These are phyloP conservation scores for Gracilaria caudata DNA, from an alignment of 23 red algal genomes.

Conservation along the genomic window DNA sequence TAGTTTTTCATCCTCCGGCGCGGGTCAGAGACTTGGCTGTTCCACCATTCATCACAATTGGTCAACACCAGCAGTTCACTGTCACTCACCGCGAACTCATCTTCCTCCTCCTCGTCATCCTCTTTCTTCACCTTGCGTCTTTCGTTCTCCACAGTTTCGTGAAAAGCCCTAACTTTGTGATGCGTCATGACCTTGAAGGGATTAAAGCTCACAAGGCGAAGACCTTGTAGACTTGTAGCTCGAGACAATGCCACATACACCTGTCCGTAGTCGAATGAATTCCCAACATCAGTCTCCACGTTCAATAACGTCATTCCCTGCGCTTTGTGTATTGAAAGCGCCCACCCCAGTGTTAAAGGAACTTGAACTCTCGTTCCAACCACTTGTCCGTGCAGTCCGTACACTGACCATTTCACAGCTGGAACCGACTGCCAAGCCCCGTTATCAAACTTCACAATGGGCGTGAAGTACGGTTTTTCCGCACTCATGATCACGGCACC, in stretches of 20 bases:
- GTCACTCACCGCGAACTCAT: slow-evolving; percentile 27
- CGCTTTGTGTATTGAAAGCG: slow-evolving; percentile 64
- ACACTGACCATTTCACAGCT: slow-evolving; percentile 10
- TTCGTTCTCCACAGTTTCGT: slow-evolving; percentile 1
- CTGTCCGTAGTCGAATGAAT: slow-evolving; percentile 63
- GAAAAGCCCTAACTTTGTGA: slow-evolving; percentile 46
- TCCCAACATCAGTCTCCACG: slow-evolving; percentile 67
- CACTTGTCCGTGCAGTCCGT: slow-evolving; percentile 46
- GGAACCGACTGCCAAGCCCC: slow-evolving; percentile 12
- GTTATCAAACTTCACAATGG: slow-evolving; percentile 65
- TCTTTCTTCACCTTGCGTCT: background rate
- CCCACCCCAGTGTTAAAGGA: slow-evolving; percentile 70
- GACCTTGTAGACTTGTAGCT: slow-evolving; percentile 44
- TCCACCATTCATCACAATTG: slow-evolving; percentile 8
- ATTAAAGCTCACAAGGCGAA: slow-evolving; percentile 52
- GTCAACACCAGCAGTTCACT: slow-evolving; percentile 4
- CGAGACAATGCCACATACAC: slow-evolving; percentile 72
- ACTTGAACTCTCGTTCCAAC: slow-evolving; percentile 38
- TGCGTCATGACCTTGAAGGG: slow-evolving; percentile 39
- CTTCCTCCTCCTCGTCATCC: background rate
- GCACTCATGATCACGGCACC: background rate
- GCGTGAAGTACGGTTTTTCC: background rate
- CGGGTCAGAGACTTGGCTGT: background rate
- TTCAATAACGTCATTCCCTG: slow-evolving; percentile 68
- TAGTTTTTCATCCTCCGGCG: background rate